phyloP scores from a whole-genome alignment of 352 stramenopile species.

The Aphanomyces invadans region DNA sequence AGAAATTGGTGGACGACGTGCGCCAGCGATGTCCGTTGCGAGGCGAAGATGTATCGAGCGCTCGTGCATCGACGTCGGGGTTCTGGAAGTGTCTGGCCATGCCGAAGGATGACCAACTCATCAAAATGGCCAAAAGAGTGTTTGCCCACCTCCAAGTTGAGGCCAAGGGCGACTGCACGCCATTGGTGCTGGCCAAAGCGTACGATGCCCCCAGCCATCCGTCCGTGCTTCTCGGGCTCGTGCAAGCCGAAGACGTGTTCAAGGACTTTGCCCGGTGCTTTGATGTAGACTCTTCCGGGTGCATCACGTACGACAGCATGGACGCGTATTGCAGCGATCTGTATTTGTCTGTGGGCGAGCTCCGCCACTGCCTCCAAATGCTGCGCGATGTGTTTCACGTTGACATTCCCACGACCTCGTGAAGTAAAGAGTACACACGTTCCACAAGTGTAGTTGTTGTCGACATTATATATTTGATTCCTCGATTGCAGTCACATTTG shows the following conservation, averaged over 20 bases:
- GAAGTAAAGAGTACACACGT: background rate
- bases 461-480: background rate
- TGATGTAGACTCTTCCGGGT: conserved; percentile 37
- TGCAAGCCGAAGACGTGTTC: conserved; percentile 37
- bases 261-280: conserved; percentile 65
- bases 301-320: conserved; percentile 56
- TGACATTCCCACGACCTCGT: conserved; percentile 12
- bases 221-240: conserved; percentile 46
- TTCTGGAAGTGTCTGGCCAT: conserved; percentile 7
- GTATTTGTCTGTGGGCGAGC: background rate
- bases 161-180: conserved; percentile 55
- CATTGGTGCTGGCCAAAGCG: conserved; percentile 44
- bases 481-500: no score
- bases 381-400: conserved; percentile 22
- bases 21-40: background rate
- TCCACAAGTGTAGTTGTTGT: background rate
- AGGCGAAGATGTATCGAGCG: conserved; percentile 13
- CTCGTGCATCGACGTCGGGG: background rate
- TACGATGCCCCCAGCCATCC: conserved; percentile 53
- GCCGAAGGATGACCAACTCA: background rate
- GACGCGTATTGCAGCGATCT: conserved; percentile 33
- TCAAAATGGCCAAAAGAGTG: conserved; percentile 29
- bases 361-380: conserved; percentile 16
- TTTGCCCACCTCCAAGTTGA: conserved; percentile 39
- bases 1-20: conserved; percentile 9